Percentiles rank a stretch among this genome's conserved stretches.
Conservation (phyloP, 176 grass and related monocot genomes). For the Phyllostachys edulis region DNA sequence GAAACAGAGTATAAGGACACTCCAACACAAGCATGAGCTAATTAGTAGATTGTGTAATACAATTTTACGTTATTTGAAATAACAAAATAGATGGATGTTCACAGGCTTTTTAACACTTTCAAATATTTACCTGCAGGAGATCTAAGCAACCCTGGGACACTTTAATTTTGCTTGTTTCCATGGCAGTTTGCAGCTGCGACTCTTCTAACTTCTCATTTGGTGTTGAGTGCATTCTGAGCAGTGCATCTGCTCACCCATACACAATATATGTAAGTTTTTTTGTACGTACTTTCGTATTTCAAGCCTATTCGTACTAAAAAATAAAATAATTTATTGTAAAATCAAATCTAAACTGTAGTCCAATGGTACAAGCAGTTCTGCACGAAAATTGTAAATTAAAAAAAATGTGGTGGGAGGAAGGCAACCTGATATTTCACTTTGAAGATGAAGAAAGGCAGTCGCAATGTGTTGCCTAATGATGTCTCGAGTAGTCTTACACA, state of each 20-base stretch:
- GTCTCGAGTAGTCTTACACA: constrained; percentile 72
- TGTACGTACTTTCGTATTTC: neutral
- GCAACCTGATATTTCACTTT: constrained; percentile 89
- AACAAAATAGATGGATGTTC: neutral
- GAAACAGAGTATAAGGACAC: constrained; percentile 6
- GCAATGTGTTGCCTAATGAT: constrained; percentile 82
- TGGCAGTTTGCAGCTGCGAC: constrained; percentile 63
- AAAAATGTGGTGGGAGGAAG: constrained; percentile 10
- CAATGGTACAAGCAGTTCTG: constrained; percentile 19
- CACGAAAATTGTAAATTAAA: constrained; percentile 25
- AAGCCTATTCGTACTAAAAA: constrained; percentile 21
- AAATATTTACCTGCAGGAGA: constrained; percentile 75
- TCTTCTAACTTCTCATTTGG: constrained; percentile 56
- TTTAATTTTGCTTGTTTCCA: constrained; percentile 75
- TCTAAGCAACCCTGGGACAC: constrained; percentile 85
- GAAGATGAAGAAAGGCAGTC: constrained; percentile 76
- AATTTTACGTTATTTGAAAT: constrained; percentile 23
- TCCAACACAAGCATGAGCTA: constrained; percentile 7
- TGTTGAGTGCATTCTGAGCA: constrained; percentile 51
- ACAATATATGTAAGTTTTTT: constrained; percentile 32
- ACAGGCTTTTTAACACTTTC: neutral
- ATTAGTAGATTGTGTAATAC: constrained; percentile 18
- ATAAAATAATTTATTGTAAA: constrained; percentile 29
- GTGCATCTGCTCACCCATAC: constrained; percentile 62
- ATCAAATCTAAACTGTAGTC: constrained; percentile 5